phyloP scores from a whole-genome alignment of 441 rosid genomes.

The Biscutella laevigata region DNA sequence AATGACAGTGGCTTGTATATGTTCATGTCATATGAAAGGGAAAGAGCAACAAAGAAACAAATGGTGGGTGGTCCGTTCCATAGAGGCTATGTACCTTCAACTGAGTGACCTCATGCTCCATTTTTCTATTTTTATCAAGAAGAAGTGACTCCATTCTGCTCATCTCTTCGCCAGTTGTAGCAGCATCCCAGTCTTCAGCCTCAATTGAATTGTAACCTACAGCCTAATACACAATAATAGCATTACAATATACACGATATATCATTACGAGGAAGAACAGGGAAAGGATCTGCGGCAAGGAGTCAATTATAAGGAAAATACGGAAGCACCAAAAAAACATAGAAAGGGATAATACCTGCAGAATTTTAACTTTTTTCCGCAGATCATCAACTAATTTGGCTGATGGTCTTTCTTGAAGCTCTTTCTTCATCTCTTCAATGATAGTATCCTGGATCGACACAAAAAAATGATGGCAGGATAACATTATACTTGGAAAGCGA shows the following conservation, averaged over 20 bases:
- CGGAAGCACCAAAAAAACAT: constrained; percentile 6
- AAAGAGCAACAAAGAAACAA: constrained; percentile 4
- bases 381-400: constrained; percentile 88
- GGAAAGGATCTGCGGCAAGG: neutral
- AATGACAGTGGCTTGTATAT: neutral
- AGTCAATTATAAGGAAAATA: neutral
- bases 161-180: constrained; percentile 92
- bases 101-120: constrained; percentile 97
- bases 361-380: constrained; percentile 93
- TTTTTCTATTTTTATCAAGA: constrained; percentile 93
- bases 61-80: neutral
- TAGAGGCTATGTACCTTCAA: constrained; percentile 48
- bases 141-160: constrained; percentile 98
- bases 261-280: constrained; percentile 12
- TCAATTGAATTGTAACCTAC: constrained; percentile 97
- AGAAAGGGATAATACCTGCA: constrained; percentile 52
- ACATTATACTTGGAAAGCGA: constrained; percentile 1
- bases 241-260: constrained; percentile 1
- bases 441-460: constrained; percentile 50
- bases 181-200: constrained; percentile 99
- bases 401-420: constrained; percentile 87
- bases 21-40: neutral
- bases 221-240: constrained; percentile 44
- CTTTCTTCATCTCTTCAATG: constrained; percentile 88
- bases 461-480: constrained; percentile 2